A percentile compares a stretch with the other conserved stretches of the same genome.
These are phyloP conservation scores for Diaporthe amygdali DNA, from an alignment of 2,329 filamentous ascomycete species.

Conservation along the genomic window DNA sequence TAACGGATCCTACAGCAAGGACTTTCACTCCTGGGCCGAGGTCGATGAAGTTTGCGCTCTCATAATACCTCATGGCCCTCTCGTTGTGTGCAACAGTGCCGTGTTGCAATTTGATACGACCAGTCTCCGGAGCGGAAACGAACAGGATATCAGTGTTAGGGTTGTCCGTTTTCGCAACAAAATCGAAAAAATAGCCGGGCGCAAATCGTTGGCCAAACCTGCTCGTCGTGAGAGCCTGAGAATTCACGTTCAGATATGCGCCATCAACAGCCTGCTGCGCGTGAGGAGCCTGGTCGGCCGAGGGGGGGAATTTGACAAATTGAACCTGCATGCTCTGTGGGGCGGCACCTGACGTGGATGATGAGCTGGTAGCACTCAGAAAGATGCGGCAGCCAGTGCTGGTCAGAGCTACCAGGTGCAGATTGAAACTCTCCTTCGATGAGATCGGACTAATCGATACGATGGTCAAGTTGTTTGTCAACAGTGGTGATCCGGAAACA, in stretches of 20 bases:
- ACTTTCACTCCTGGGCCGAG: slow-evolving; percentile 68
- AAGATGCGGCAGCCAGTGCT: slow-evolving; percentile 91
- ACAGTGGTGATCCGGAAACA: slow-evolving; percentile 73
- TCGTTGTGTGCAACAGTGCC: slow-evolving; percentile 44
- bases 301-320: slow-evolving; percentile 91
- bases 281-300: neutral
- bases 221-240: slow-evolving; percentile 53
- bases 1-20: slow-evolving; percentile 80
- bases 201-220: slow-evolving; percentile 68
- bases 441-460: slow-evolving; percentile 87
- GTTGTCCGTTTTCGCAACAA: slow-evolving; percentile 63
- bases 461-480: slow-evolving; percentile 73
- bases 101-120: slow-evolving; percentile 72
- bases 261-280: slow-evolving; percentile 40
- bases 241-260: slow-evolving; percentile 54
- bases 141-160: slow-evolving; percentile 74
- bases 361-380: slow-evolving; percentile 84
- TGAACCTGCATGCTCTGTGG: slow-evolving; percentile 98
- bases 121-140: slow-evolving; percentile 85
- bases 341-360: slow-evolving; percentile 66
- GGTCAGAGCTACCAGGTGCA: slow-evolving; percentile 90
- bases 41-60: slow-evolving; percentile 81
- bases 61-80: slow-evolving; percentile 65
- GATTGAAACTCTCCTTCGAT: slow-evolving; percentile 76
- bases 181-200: slow-evolving; percentile 90